phyloP scores from a whole-genome alignment of 805 yeast species.

The Pichia gijzeniarum region DNA sequence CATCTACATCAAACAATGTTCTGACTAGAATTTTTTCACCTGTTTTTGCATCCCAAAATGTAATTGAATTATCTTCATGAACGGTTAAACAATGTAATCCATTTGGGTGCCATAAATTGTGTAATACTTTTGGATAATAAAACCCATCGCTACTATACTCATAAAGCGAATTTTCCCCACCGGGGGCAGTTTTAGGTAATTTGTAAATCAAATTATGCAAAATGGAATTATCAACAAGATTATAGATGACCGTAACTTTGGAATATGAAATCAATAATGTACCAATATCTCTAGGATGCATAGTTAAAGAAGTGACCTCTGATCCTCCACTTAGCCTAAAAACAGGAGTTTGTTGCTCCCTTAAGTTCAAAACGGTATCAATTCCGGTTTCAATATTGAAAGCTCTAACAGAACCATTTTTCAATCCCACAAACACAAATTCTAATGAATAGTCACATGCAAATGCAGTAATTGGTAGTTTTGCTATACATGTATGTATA shows the following conservation, averaged over 20 bases:
- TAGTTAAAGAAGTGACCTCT: slow-evolving; percentile 58
- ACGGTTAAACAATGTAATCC: slow-evolving; percentile 77
- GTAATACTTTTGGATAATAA: slow-evolving; percentile 27
- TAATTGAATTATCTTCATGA: slow-evolving; percentile 78
- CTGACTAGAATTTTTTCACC: slow-evolving; percentile 75
- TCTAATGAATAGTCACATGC: slow-evolving; percentile 85
- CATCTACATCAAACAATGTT: slow-evolving; percentile 55
- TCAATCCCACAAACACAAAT: slow-evolving; percentile 76
- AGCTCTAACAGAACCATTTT: slow-evolving; percentile 64
- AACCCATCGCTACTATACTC: slow-evolving; percentile 22
- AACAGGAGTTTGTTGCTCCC: slow-evolving; percentile 61
- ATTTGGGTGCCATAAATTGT: slow-evolving; percentile 85
- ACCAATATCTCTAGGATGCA: slow-evolving; percentile 91
- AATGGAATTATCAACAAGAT: slow-evolving; percentile 54
- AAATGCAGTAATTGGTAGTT: slow-evolving; percentile 59
- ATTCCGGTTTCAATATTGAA: slow-evolving; percentile 78
- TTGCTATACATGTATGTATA: slow-evolving; percentile 54
- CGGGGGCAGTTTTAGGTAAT: slow-evolving; percentile 63
- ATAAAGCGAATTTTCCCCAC: slow-evolving; percentile 46
- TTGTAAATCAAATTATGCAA: slow-evolving; percentile 53
- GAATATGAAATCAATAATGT: slow-evolving; percentile 67
- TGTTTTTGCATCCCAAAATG: slow-evolving; percentile 86
- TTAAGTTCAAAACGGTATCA: slow-evolving; percentile 59
- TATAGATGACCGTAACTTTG: slow-evolving; percentile 62
- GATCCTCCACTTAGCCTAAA: slow-evolving; percentile 45